phyloP scores from a whole-genome alignment of 2,329 filamentous ascomycete species.

The Colletotrichum tropicale region DNA sequence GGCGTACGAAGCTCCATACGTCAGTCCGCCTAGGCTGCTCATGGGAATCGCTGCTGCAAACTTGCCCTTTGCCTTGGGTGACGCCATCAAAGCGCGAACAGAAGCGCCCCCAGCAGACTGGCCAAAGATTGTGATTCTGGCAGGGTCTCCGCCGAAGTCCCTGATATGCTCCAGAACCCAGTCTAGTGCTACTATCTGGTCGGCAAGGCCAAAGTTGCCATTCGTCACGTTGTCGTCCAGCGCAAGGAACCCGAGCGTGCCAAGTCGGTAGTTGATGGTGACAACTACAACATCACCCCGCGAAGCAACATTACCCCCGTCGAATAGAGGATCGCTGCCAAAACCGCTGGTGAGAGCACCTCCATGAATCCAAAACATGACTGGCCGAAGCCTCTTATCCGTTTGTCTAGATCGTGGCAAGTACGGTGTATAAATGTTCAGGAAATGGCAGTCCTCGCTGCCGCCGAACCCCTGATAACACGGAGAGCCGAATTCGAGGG shows the following conservation, averaged over 20 bases:
- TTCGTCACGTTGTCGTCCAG: constrained; percentile 49
- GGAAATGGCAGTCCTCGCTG: constrained; percentile 45
- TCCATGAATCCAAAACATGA: constrained; percentile 52
- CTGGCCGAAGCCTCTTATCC: constrained; percentile 43
- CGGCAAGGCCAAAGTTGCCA: constrained; percentile 54
- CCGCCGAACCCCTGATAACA: constrained; percentile 39
- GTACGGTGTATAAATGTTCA: constrained; percentile 50
- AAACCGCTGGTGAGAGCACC: constrained; percentile 44
- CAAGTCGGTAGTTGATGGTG: constrained; percentile 63
- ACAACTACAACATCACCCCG: constrained; percentile 58
- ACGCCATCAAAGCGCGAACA: constrained; percentile 54
- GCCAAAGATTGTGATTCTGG: constrained; percentile 60
- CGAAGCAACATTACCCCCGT: constrained; percentile 48
- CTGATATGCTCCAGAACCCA: constrained; percentile 57
- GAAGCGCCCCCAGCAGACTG: constrained; percentile 58
- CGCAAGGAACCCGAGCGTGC: constrained; percentile 63
- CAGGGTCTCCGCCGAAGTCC: constrained; percentile 61
- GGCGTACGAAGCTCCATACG: constrained; percentile 63
- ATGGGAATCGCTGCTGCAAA: constrained; percentile 51
- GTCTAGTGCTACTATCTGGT: constrained; percentile 53
- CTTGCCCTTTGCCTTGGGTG: constrained; percentile 49
- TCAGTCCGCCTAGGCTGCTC: constrained; percentile 45
- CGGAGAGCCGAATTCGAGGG: constrained; percentile 33
- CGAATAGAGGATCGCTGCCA: constrained; percentile 46
- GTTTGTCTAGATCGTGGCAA: constrained; percentile 33